Conservation (phyloP, 305 asterid species). For the Fraxinus sp. region DNA sequence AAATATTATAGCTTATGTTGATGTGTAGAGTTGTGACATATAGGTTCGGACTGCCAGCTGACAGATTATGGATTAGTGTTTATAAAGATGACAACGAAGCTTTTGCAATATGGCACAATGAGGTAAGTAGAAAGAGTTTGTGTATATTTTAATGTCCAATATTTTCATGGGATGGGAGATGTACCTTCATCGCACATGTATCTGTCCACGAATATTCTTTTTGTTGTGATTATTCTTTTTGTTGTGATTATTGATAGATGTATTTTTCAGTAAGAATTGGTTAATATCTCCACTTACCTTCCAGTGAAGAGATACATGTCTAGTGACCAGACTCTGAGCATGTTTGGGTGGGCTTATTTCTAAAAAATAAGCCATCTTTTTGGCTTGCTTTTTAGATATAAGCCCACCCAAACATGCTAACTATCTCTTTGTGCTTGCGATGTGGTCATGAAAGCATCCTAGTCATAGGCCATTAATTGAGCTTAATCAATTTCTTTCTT, state of each 20-base stretch:
- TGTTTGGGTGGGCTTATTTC: not conserved
- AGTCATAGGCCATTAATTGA: not conserved
- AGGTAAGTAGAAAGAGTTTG: constrained; percentile 39
- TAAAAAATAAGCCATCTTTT: not conserved
- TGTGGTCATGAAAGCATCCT: constrained; percentile 10
- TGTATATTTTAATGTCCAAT: constrained; percentile 8
- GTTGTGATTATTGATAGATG: constrained; percentile 3
- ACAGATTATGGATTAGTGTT: constrained; percentile 84
- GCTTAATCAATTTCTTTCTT: not conserved
- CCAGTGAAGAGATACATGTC: not conserved
- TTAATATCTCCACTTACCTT: not conserved
- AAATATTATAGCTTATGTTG: not conserved
- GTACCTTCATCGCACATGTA: not conserved
- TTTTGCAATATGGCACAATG: constrained; percentile 80
- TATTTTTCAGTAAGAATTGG: not conserved
- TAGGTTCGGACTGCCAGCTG: constrained; percentile 78
- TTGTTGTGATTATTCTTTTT: constrained; percentile 6
- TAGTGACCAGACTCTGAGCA: not conserved
- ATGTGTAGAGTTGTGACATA: constrained; percentile 16
- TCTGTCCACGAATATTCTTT: not conserved
- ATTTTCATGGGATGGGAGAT: not conserved
- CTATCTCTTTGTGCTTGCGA: not conserved
- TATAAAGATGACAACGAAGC: constrained; percentile 85
- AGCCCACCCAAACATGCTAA: not conserved
- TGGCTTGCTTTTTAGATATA: not conserved